phyloP scores from a whole-genome alignment of 2,329 filamentous ascomycete genomes.

The Aspergillus felis region DNA sequence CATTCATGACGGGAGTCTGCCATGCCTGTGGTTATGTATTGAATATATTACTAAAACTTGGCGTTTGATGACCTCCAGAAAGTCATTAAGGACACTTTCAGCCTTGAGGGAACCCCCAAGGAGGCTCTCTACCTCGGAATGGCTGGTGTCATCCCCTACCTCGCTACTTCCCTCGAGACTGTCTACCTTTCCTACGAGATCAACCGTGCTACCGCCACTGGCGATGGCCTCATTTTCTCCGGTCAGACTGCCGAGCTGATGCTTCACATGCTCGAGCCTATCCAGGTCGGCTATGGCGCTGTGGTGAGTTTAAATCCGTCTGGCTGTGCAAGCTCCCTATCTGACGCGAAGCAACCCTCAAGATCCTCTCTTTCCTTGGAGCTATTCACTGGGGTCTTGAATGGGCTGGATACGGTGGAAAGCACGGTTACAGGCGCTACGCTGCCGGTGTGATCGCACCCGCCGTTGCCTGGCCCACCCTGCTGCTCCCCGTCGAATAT shows the following conservation, averaged over 20 bases:
- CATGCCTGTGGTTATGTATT: not conserved
- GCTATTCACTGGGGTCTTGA: slow-evolving; percentile 93
- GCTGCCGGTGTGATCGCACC: slow-evolving; percentile 76
- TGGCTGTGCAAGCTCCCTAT: not conserved
- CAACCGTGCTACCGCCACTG: slow-evolving; percentile 61
- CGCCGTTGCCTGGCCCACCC: slow-evolving; percentile 82
- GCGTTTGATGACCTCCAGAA: slow-evolving; percentile 41
- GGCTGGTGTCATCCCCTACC: slow-evolving; percentile 78
- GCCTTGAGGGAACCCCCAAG: slow-evolving; percentile 60
- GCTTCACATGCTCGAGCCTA: slow-evolving; percentile 72
- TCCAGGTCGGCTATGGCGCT: slow-evolving; percentile 88
- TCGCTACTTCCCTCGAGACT: slow-evolving; percentile 77
- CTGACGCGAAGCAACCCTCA: slow-evolving; percentile 4
- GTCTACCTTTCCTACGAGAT: slow-evolving; percentile 80
- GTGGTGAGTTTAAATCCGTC: slow-evolving; percentile 53
- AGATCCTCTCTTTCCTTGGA: slow-evolving; percentile 91
- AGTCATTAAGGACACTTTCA: slow-evolving; percentile 66
- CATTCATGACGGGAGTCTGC: not conserved
- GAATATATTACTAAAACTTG: slow-evolving; percentile 3
- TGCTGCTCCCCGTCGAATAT: slow-evolving; percentile 78
- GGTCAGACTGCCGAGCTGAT: slow-evolving; percentile 68
- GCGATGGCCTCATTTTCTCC: slow-evolving; percentile 61
- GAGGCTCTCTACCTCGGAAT: slow-evolving; percentile 66
- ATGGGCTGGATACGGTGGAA: slow-evolving; percentile 65
- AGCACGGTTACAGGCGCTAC: slow-evolving; percentile 74